A percentile compares a stretch with the other conserved stretches of the same genome.
phyloP scores from a whole-genome alignment of 2,329 filamentous ascomycete genomes.

The Apiospora marii region DNA sequence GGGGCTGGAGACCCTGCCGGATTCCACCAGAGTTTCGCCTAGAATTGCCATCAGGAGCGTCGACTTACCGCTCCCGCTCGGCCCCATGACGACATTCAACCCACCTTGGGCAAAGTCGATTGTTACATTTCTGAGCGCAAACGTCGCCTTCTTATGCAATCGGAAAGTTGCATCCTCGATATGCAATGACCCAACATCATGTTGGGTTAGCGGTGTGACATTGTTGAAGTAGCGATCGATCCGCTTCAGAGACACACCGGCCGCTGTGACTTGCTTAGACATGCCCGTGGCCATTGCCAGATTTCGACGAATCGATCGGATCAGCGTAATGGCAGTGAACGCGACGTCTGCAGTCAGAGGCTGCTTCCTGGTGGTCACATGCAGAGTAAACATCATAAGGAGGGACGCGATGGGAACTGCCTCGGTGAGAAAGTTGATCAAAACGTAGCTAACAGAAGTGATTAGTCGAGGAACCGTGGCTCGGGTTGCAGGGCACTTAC shows the following conservation, averaged over 20 bases:
- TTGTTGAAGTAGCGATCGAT: constrained; percentile 63
- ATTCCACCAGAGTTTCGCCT: constrained; percentile 60
- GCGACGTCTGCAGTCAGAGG: constrained; percentile 63
- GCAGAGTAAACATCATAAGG: constrained; percentile 61
- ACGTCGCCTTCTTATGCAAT: constrained; percentile 58
- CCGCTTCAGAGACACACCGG: constrained; percentile 56
- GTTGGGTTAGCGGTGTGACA: constrained; percentile 55
- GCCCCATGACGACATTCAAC: constrained; percentile 61
- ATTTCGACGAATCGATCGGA: constrained; percentile 61
- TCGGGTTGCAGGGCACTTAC: constrained; percentile 38
- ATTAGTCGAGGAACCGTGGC: constrained; percentile 22
- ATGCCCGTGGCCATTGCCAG: constrained; percentile 58
- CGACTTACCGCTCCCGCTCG: constrained; percentile 65
- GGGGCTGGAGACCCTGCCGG: constrained; percentile 56
- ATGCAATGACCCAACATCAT: constrained; percentile 57
- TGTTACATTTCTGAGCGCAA: constrained; percentile 56
- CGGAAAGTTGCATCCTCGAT: constrained; percentile 57
- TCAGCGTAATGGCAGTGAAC: constrained; percentile 63
- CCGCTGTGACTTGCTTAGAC: constrained; percentile 51
- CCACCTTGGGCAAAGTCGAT: constrained; percentile 61
- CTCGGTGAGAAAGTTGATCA: constrained; percentile 57
- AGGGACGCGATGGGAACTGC: constrained; percentile 60
- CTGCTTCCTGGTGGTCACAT: constrained; percentile 56
- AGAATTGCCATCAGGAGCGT: constrained; percentile 62
- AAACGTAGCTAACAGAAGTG: constrained; percentile 33